These are phyloP conservation scores for Alternaria hordeiaustralica DNA, from an alignment of 2,329 filamentous ascomycete species.

Conservation along the genomic window DNA sequence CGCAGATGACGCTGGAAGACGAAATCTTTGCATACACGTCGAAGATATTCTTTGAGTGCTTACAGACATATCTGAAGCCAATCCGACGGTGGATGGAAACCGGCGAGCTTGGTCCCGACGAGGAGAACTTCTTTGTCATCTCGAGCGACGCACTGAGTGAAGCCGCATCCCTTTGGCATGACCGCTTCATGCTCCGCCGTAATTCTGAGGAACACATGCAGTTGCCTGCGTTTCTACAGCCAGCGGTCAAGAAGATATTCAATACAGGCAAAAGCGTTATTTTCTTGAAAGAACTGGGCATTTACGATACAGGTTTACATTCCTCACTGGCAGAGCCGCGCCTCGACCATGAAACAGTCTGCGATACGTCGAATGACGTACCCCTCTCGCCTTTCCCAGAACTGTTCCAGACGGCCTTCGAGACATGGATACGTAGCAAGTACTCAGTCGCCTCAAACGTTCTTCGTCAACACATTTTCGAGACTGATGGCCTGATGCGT, in stretches of 20 bases:
- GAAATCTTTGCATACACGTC: constrained; percentile 68
- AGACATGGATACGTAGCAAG: constrained; percentile 77
- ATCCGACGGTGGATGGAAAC: constrained; percentile 85
- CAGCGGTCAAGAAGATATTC: constrained; percentile 75
- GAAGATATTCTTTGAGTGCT: constrained; percentile 77
- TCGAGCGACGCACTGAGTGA: constrained; percentile 64
- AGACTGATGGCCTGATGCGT: constrained; percentile 70
- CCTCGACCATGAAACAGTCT: constrained; percentile 66
- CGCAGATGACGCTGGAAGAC: constrained; percentile 72
- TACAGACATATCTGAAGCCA: constrained; percentile 80
- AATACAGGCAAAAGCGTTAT: constrained; percentile 88
- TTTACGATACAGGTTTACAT: constrained; percentile 47
- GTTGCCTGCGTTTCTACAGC: constrained; percentile 76
- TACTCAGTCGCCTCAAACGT: constrained; percentile 72
- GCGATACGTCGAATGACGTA: constrained; percentile 50
- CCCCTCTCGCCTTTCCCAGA: constrained; percentile 74
- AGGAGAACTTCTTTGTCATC: constrained; percentile 78
- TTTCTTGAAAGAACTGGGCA: constrained; percentile 75
- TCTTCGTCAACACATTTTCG: constrained; percentile 71
- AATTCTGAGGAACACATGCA: constrained; percentile 67
- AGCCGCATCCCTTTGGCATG: constrained; percentile 74
- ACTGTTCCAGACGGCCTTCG: constrained; percentile 73
- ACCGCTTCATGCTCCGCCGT: constrained; percentile 71
- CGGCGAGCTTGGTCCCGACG: constrained; percentile 69
- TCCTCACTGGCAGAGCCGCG: constrained; percentile 27